Percentiles rank a stretch among this genome's conserved stretches.
These are phyloP conservation scores for Hippophae rhamnoides DNA, from an alignment of 306 rosid genomes.

Conservation along the genomic window DNA sequence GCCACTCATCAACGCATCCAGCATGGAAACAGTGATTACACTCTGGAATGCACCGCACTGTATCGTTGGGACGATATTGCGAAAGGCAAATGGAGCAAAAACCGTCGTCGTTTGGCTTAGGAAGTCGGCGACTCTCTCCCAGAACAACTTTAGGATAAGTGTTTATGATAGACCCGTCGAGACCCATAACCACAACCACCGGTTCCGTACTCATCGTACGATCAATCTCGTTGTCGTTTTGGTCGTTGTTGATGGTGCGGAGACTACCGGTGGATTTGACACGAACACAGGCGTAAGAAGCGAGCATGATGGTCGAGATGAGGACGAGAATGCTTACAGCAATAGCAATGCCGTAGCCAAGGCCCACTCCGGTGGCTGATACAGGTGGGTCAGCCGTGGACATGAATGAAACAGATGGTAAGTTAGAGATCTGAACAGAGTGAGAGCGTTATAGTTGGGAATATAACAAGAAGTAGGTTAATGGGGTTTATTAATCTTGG, in stretches of 20 bases:
- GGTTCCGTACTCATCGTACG: slow-evolving; percentile 6
- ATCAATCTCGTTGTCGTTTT: neutral
- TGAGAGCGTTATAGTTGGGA: slow-evolving; percentile 3
- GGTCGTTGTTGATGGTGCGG: neutral
- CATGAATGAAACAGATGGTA: slow-evolving; percentile 20
- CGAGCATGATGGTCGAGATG: slow-evolving; percentile 61
- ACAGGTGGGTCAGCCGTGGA: slow-evolving; percentile 30
- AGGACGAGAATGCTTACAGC: slow-evolving; percentile 65
- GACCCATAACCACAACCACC: slow-evolving; percentile 26
- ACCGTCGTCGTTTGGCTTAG: slow-evolving; percentile 33
- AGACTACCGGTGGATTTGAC: slow-evolving; percentile 24
- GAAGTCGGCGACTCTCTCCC: slow-evolving; percentile 44
- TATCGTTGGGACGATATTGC: slow-evolving; percentile 41
- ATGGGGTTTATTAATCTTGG: neutral
- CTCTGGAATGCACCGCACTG: slow-evolving; percentile 44
- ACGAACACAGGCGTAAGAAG: slow-evolving; percentile 47
- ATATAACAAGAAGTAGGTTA: neutral
- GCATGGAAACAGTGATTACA: slow-evolving; percentile 60
- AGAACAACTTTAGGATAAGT: slow-evolving; percentile 41
- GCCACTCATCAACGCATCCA: slow-evolving; percentile 53
- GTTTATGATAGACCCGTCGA: slow-evolving; percentile 37
- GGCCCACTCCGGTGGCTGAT: slow-evolving; percentile 40
- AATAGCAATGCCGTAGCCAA: slow-evolving; percentile 60
- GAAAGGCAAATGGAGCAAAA: slow-evolving; percentile 47
- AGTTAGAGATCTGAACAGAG: neutral